Conservation (phyloP, 2,329 filamentous ascomycete species). For the Sarocladiaceae sp. region DNA sequence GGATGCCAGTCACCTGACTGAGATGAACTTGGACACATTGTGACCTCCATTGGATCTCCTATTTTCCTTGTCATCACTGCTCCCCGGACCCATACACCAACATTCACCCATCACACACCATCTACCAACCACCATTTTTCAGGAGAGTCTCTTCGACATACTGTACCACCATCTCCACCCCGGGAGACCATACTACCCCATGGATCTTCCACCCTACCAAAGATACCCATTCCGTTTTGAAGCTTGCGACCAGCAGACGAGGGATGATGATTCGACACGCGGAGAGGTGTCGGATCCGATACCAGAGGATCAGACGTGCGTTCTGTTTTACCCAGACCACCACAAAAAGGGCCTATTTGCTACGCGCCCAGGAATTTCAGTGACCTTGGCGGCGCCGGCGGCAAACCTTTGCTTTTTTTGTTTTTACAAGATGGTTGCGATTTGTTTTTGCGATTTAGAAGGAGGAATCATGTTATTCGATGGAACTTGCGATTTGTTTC, state of each 20-base stretch:
- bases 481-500: conserved; percentile 1
- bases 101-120: not conserved
- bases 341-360: conserved; percentile 9
- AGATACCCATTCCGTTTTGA: conserved; percentile 7
- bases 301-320: not conserved
- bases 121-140: no score
- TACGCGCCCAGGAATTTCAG: conserved; percentile 8
- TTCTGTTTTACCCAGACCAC: conserved; percentile 5
- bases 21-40: not conserved
- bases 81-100: not conserved
- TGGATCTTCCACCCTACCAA: not conserved
- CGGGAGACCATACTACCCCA: not conserved
- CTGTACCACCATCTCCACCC: conserved; percentile 3
- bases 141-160: not conserved
- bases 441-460: not conserved
- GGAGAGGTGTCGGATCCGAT: conserved; percentile 5
- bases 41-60: conserved; percentile 1
- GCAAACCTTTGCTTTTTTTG: conserved; percentile 1
- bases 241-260: conserved; percentile 1
- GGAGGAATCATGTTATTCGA: not conserved
- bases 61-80: not conserved
- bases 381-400: conserved; percentile 8
- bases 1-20: conserved; percentile 2
- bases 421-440: conserved; percentile 1
- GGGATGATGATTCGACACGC: not conserved